Evolutionary conservation across 2,329 filamentous ascomycete genomes (phyloP).

Genomic region (Hirsutella thompsonii): DNA sequence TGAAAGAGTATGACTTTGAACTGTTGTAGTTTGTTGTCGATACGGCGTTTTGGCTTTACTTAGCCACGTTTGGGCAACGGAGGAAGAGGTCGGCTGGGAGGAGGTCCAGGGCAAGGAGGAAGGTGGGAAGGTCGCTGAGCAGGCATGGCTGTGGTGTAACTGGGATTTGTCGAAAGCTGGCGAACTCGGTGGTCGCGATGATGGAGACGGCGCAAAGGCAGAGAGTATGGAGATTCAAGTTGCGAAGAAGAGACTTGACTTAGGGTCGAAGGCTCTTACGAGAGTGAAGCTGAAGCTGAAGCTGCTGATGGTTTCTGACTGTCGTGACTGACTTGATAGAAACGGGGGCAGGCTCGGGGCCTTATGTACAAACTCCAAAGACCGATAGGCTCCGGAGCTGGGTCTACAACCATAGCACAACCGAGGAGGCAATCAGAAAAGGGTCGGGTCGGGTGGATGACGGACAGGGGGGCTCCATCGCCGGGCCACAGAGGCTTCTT

Average conservation of each 20-base stretch:
- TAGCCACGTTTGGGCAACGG: constrained; percentile 50
- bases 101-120: constrained; percentile 54
- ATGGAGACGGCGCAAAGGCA: too few species aligned
- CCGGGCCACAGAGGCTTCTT: background rate
- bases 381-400: constrained; percentile 1
- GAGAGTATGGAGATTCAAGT: too few species aligned
- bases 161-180: constrained; percentile 5
- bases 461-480: background rate
- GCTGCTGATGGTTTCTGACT: background rate
- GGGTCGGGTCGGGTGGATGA: background rate
- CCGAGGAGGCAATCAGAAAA: constrained; percentile 2
- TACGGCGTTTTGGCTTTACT: background rate
- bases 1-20: background rate
- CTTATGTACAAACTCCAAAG: constrained; percentile 4
- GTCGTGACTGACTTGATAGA: constrained; percentile 1
- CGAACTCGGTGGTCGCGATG: background rate
- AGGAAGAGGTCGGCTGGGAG: constrained; percentile 51
- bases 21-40: background rate
- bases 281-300: too few species aligned
- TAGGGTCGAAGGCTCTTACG: too few species aligned
- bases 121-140: constrained; percentile 51
- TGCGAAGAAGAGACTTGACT: too few species aligned
- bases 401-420: background rate
- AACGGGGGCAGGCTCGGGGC: constrained; percentile 1
- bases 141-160: constrained; percentile 28